Evolutionary conservation across 345 rosid genomes (phyloP), one percentile per base, ranked within the genome.

Genomic region (Gossypium anomalum): DNA sequence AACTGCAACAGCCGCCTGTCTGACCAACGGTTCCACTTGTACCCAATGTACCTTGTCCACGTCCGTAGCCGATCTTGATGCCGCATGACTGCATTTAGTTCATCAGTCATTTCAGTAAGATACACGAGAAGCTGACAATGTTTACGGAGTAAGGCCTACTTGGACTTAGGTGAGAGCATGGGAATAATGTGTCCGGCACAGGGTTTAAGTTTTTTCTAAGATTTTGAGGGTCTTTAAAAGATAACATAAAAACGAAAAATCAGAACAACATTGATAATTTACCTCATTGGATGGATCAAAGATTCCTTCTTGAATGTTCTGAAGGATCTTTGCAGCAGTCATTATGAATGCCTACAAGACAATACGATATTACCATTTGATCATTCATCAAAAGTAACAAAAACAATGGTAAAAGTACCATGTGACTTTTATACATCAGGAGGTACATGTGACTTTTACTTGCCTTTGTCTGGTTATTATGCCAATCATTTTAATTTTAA

Each of bases 261-360:
- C 41, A 34, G 41, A 34, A 34, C 41, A 34, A 5, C 41, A 34
- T 34, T 1, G 41, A 6, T 34, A 1, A 34, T 5, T 74, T 84
- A 92, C 98, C 96, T 95, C 98, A 67, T 91, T 89, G 71, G 97
- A 89, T 77, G 86, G 92, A 83, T 92, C 97, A 82, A 92, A 87
- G 2, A 91, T 87, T 0, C 98, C 97, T 1, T 92, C 98, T 74
- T 91, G 93, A 65, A 95, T 95, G 69, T 95, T 92, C 80, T 90
- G 89, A 77, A 88, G 93, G 84, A 94, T 91, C 87, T 94, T 90
- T 59, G 89, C 92, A 23, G 98, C 98, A 27, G 98, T 92, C 80
- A 78, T 86, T 79, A 87, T 86, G 85, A 94, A 94, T 51, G 98
- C 98, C 98, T 94, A 86, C 62, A 72, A 47, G 56, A 67, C 14